Conservation (phyloP, 768 basidiomycete species). For the Russula olivacea region DNA sequence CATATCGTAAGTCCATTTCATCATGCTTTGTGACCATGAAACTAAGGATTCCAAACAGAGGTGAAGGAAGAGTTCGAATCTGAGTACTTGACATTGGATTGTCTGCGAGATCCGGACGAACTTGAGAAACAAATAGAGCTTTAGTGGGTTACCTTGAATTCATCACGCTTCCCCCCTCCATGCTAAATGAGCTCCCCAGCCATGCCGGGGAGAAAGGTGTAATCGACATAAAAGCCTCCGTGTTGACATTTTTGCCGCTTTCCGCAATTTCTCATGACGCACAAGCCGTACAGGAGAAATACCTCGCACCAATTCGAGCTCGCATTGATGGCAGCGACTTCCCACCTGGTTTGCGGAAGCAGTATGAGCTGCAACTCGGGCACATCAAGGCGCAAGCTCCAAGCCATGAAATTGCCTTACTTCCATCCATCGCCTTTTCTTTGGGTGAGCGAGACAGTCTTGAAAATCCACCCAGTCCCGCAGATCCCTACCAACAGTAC, state of each 20-base stretch:
- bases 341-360: slow-evolving; percentile 15
- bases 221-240: neutral
- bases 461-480: too few species aligned
- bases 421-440: neutral
- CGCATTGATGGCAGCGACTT: slow-evolving; percentile 1
- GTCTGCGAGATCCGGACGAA: slow-evolving; percentile 8
- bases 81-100: slow-evolving; percentile 12
- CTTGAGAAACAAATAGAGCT: slow-evolving; percentile 17
- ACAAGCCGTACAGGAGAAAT: slow-evolving; percentile 9
- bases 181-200: neutral
- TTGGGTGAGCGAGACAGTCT: neutral
- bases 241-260: slow-evolving; percentile 18
- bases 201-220: neutral
- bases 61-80: slow-evolving; percentile 14
- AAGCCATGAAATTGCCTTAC: slow-evolving; percentile 4
- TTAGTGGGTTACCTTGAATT: slow-evolving; percentile 1
- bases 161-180: neutral
- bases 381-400: slow-evolving; percentile 10
- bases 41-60: slow-evolving; percentile 4
- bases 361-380: slow-evolving; percentile 19
- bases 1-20: slow-evolving; percentile 10
- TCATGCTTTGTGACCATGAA: neutral
- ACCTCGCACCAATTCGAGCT: slow-evolving; percentile 8
- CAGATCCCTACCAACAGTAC: neutral
- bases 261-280: slow-evolving; percentile 1